Evolutionary conservation across 148 eudicot species (phyloP).

Genomic region (Chenopodium quinoa): DNA sequence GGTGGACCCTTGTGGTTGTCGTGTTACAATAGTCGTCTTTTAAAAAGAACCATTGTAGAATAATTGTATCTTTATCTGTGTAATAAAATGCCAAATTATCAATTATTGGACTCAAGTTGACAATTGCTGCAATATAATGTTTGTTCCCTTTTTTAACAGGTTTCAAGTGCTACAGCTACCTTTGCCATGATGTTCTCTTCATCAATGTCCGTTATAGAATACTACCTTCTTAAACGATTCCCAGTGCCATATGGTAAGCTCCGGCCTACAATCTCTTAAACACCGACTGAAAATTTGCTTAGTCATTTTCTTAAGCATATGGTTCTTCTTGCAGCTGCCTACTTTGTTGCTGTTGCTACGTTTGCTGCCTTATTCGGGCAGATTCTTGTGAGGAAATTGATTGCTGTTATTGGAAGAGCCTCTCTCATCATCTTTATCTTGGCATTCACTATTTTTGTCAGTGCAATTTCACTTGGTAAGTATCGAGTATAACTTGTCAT

Average conservation of each 20-base stretch:
- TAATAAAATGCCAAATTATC: too few species aligned
- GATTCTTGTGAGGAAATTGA: conserved; percentile 49
- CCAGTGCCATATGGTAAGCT: conserved; percentile 65
- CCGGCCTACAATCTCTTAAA: background rate
- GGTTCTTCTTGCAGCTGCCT: conserved; percentile 41
- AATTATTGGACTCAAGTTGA: too few species aligned
- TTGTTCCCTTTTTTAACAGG: conserved; percentile 31
- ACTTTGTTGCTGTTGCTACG: conserved; percentile 54
- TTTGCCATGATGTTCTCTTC: conserved; percentile 67
- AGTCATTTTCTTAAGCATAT: background rate
- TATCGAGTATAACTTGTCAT: background rate
- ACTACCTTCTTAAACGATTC: conserved; percentile 63
- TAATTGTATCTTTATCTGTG: too few species aligned
- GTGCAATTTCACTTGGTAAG: conserved; percentile 66
- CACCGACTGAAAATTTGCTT: background rate
- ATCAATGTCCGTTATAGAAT: conserved; percentile 67
- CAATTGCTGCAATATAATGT: background rate
- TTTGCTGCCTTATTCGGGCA: conserved; percentile 63
- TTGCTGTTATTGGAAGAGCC: conserved; percentile 53
- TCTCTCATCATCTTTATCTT: conserved; percentile 67
- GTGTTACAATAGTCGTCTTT: too few species aligned
- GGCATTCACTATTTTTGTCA: conserved; percentile 55
- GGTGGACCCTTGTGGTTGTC: too few species aligned
- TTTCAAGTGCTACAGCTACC: conserved; percentile 73
- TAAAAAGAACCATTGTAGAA: too few species aligned